Evolutionary conservation across 2,329 filamentous ascomycete species (phyloP), one percentile per base, ranked within the genome.

Genomic region (Colletotrichum sp.): DNA sequence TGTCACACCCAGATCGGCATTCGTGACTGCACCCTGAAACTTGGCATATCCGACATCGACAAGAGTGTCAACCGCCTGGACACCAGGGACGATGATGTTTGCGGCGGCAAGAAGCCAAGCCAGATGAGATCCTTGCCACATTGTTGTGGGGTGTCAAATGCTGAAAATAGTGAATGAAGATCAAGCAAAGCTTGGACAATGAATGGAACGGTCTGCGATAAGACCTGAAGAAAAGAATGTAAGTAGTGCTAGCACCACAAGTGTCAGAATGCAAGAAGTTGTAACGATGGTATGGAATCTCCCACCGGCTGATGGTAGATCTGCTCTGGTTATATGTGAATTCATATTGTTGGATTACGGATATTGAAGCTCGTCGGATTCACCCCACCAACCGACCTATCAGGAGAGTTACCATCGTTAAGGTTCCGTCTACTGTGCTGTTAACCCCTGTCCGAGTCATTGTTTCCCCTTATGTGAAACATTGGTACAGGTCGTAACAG

Each of bases 21-120:
- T 62, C 4, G 74, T 72, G 0, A 76, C 76, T 30, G 69, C 65
- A 16, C 95, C 95, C 66, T 88, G 83, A 80, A 96, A 95, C 30
- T 87, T 89, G 34, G 92, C 89, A 81, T 96, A 96, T 5, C 88
- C 89, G 26, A 96, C 86, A 77, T 94, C 87, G 16, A 95, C 91
- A 5, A 87, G 72, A 18, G 82, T 78, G 57, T 76, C 68, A 26
- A 82, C 81, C 39, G 80, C 82, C 70, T 28, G 71, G 15, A 52
- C 76, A 13, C 59, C 32, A 3, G 69, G 52, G 2, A 36, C 62
- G 5, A 76, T 12, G 15, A 77, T 28, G 18, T 15, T 62, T n/a
- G 66, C 44, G 3, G 60, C 69, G 55, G 69, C 59, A 32, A 76
- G 24, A 26, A 71, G 18, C 10, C 62, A 59, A 13, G 65, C 59